Conservation (phyloP, 2,329 filamentous ascomycete species). For the Emergomyces africanus region DNA sequence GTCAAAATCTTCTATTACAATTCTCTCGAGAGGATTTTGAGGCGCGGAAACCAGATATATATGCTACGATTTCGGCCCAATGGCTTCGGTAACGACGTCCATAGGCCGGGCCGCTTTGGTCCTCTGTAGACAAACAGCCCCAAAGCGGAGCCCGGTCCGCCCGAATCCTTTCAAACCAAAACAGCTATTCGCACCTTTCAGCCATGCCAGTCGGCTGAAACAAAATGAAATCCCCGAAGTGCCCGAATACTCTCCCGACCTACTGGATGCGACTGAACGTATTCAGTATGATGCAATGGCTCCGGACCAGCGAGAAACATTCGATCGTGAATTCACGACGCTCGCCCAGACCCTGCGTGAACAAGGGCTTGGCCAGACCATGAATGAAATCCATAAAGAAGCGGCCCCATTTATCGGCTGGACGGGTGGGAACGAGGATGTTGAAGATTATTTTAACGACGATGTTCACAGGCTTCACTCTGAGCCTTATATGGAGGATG, state of each 20-base stretch:
- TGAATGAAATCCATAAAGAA: slow-evolving; percentile 3
- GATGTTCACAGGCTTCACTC: neutral
- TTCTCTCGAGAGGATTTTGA: neutral
- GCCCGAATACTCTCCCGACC: neutral
- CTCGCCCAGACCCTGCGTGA: neutral
- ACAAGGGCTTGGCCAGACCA: neutral
- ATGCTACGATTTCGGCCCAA: slow-evolving; percentile 16
- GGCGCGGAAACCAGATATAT: neutral
- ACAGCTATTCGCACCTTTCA: neutral
- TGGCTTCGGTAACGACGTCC: slow-evolving; percentile 28
- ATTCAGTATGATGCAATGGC: slow-evolving; percentile 1
- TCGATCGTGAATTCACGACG: slow-evolving; percentile 15
- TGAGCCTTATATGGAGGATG: slow-evolving; percentile 49
- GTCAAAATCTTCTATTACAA: neutral
- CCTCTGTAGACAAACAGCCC: slow-evolving; percentile 19
- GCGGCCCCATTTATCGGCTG: slow-evolving; percentile 5
- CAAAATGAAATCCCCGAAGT: neutral
- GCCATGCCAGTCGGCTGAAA: neutral
- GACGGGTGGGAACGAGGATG: neutral
- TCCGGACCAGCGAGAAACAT: slow-evolving; percentile 24
- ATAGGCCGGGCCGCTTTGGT: slow-evolving; percentile 24
- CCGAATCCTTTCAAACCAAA: neutral
- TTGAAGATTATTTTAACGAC: slow-evolving; percentile 38
- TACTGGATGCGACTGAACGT: neutral
- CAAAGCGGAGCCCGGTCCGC: slow-evolving; percentile 7